These are phyloP conservation scores for Claviceps pusilla DNA, from an alignment of 2,329 filamentous ascomycete genomes.

Conservation along the genomic window DNA sequence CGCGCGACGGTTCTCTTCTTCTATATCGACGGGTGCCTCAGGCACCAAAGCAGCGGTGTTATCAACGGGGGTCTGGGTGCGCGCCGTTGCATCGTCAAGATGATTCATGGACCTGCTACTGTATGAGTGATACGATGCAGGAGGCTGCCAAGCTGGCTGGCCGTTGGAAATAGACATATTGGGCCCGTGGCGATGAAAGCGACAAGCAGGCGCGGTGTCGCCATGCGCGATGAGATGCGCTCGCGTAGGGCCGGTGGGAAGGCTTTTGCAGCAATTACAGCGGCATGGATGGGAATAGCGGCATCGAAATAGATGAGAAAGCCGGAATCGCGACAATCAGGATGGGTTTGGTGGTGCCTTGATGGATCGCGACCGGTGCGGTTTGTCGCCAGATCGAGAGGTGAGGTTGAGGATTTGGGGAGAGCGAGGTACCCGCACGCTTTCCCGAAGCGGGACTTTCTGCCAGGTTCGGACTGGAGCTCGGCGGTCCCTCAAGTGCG, in stretches of 20 bases:
- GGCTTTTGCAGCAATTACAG: constrained; percentile 31
- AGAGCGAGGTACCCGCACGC: constrained; percentile 19
- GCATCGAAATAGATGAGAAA: constrained; percentile 37
- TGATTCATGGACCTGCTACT: constrained; percentile 37
- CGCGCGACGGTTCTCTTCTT: constrained; percentile 57
- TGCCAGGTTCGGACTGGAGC: constrained; percentile 5
- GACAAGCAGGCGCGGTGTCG: constrained; percentile 32
- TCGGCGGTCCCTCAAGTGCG: constrained; percentile 7
- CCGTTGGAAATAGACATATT: constrained; percentile 54
- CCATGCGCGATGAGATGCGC: constrained; percentile 39
- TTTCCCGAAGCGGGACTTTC: constrained; percentile 25
- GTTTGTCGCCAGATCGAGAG: constrained; percentile 38
- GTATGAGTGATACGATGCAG: constrained; percentile 33
- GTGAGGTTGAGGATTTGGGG: constrained; percentile 40
- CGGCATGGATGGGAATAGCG: constrained; percentile 34
- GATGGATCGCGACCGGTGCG: constrained; percentile 35
- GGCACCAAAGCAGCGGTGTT: constrained; percentile 36
- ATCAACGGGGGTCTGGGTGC: constrained; percentile 37
- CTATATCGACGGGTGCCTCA: constrained; percentile 43
- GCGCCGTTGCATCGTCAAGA: constrained; percentile 43
- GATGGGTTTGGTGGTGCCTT: constrained; percentile 29
- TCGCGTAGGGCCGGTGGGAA: constrained; percentile 35
- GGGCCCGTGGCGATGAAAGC: constrained; percentile 33
- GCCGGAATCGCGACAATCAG: constrained; percentile 22
- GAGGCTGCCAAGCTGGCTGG: constrained; percentile 49